Evolutionary conservation across 805 yeast genomes (phyloP), one percentile per base, ranked within the genome.

Genomic region (Pichia gijzeniarum): DNA sequence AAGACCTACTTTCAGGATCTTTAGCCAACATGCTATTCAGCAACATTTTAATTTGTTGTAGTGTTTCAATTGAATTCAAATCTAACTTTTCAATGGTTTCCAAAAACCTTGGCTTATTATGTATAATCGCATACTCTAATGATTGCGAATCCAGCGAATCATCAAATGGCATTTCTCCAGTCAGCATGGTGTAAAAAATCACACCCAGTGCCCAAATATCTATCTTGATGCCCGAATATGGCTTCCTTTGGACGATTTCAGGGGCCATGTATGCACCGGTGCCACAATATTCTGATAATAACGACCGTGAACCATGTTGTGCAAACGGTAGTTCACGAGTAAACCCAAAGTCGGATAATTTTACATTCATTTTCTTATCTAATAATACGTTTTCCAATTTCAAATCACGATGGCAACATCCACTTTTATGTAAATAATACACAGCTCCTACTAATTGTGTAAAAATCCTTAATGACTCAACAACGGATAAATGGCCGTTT

Each of bases 231-330:
- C 97, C 98, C 35, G 80, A 79, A 61, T 89, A 89, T 38, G 80
- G 79, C 49, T 77, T 74, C 49, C 80, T 73, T 45, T 71, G 69
- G 16, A 90, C 69, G 50, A 93, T 69, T 60, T 91, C 99, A 0
- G 99, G 99, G 0, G 99, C 96, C 96, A 91, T 90, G 61, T 91
- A 91, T 3, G 88, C 95, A 1, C 89, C 80, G 0, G 98, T 91
- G 3, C 99, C 99, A 64, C 99, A 91, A 1, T 89, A 72, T 0
- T 96, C 93, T 41, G 82, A 85, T 30, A 91, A 64, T 39, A 82
- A 63, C 5, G 62, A 52, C 25, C 51, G 51, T 4, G 56, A 21
- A 10, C 63, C 60, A 44, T 56, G 43, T 41, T 56, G 57, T 13
- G 52, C 51, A 44, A 52, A 53, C 0, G 70, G 69, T 2, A 62